These are phyloP conservation scores for Rhodotorula sp. DNA, from an alignment of 1,284 basidiomycete species.

Conservation along the genomic window DNA sequence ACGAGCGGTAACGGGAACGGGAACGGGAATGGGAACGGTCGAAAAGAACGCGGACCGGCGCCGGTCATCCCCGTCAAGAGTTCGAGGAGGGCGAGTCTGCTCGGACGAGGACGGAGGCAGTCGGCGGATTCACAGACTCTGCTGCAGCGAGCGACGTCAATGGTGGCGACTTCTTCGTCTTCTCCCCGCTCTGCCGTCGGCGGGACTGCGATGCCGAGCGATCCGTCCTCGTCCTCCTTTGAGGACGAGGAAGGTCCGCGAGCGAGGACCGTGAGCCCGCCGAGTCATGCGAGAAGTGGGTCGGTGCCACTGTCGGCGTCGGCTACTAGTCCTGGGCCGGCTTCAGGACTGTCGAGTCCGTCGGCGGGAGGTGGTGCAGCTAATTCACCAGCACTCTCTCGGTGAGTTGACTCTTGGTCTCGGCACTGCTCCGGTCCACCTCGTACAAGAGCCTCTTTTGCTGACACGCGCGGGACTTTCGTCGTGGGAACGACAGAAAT, in stretches of 20 bases:
- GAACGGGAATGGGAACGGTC: background rate
- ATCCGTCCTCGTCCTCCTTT: background rate
- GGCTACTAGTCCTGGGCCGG: too few relatives aligned
- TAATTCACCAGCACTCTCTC: too few relatives aligned
- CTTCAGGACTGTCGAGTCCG: too few relatives aligned
- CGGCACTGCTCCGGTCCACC: too few relatives aligned
- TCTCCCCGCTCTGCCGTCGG: background rate
- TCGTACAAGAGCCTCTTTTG: too few relatives aligned
- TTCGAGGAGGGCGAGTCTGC: conserved; percentile 12
- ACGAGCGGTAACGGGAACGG: background rate
- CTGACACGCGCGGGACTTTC: too few relatives aligned
- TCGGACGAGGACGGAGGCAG: background rate
- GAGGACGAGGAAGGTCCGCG: background rate
- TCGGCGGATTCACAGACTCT: background rate
- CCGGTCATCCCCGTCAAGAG: conserved; percentile 24
- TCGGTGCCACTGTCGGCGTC: too few relatives aligned
- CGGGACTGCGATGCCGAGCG: background rate
- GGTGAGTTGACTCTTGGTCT: too few relatives aligned
- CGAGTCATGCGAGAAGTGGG: background rate
- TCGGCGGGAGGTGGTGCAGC: too few relatives aligned
- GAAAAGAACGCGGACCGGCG: background rate
- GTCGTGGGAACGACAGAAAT: background rate
- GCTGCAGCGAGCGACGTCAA: background rate
- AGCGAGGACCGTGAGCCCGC: background rate
- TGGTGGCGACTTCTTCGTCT: background rate